A percentile compares a stretch with the other conserved stretches of the same genome.
Evolutionary conservation across 2,329 filamentous ascomycete species (phyloP).

Genomic region (Plenodomus lindquistii): DNA sequence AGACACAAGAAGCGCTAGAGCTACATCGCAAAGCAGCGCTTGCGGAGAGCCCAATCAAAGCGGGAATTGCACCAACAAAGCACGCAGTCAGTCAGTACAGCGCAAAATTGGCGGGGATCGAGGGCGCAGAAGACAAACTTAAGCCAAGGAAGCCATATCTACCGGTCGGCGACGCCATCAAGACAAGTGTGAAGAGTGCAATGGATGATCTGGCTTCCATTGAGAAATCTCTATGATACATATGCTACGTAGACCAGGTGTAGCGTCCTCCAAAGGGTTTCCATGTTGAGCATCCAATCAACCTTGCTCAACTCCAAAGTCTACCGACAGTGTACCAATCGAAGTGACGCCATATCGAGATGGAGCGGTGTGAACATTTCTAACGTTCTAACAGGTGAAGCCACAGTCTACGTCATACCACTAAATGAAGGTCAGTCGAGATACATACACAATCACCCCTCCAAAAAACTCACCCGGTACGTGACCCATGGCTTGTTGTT

Average conservation of each 20-base stretch:
- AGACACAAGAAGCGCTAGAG: constrained; percentile 60
- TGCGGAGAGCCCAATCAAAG: constrained; percentile 68
- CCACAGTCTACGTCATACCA: not conserved
- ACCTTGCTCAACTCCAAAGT: not conserved
- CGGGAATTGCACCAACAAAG: constrained; percentile 69
- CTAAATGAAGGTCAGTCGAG: not conserved
- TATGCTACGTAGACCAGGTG: constrained; percentile 2
- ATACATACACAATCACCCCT: not conserved
- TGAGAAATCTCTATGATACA: constrained; percentile 19
- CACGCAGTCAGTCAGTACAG: constrained; percentile 66
- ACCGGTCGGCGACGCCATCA: constrained; percentile 29
- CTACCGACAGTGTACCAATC: too few relatives aligned
- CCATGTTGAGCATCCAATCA: not conserved
- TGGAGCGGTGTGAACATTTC: not conserved
- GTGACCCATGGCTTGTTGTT: not conserved
- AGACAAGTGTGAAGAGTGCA: constrained; percentile 21
- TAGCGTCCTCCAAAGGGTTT: not conserved
- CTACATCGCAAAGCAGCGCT: constrained; percentile 66
- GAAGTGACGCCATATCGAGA: not conserved
- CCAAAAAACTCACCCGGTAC: not conserved
- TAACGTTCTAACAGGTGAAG: not conserved
- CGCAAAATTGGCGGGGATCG: constrained; percentile 61
- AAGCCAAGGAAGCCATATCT: constrained; percentile 34
- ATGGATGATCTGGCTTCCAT: constrained; percentile 34
- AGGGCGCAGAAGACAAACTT: constrained; percentile 33